Percentiles rank a stretch among this genome's conserved stretches.
These are phyloP conservation scores for Smallanthus sonchifolius DNA, from an alignment of 129 eudicot genomes.

Conservation along the genomic window DNA sequence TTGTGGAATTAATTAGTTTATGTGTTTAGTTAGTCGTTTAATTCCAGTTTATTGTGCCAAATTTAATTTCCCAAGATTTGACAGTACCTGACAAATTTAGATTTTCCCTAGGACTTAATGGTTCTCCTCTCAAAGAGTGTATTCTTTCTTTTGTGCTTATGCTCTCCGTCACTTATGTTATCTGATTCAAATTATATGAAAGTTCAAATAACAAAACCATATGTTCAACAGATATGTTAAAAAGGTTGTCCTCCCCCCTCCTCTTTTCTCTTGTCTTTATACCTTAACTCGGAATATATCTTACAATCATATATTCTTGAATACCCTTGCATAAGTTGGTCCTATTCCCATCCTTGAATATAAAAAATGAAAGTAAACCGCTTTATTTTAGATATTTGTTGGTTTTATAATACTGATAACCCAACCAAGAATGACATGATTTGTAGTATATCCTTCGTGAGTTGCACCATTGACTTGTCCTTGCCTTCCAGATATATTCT, in stretches of 20 bases:
- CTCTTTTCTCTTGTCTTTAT: neutral
- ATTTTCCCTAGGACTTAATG: neutral
- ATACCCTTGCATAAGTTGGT: neutral
- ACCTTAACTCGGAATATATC: neutral
- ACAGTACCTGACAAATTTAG: neutral
- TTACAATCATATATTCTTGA: neutral
- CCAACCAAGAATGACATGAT: neutral
- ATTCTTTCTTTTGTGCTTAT: neutral
- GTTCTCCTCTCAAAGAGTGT: neutral
- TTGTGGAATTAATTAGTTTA: neutral
- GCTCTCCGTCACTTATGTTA: neutral
- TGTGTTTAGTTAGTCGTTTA: neutral
- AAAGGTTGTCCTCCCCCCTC: no score
- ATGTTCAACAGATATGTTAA: neutral
- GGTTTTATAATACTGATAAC: neutral
- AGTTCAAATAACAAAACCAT: neutral
- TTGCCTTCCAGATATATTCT: neutral
- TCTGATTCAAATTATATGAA: neutral
- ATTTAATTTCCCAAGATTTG: neutral
- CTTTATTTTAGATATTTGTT: neutral
- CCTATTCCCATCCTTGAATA: neutral
- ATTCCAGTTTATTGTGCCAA: neutral
- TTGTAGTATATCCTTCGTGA: neutral
- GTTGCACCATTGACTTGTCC: neutral
- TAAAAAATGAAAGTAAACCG: neutral